Conservation (phyloP, 2,329 filamentous ascomycete species). For the Phialophora macrospora region DNA sequence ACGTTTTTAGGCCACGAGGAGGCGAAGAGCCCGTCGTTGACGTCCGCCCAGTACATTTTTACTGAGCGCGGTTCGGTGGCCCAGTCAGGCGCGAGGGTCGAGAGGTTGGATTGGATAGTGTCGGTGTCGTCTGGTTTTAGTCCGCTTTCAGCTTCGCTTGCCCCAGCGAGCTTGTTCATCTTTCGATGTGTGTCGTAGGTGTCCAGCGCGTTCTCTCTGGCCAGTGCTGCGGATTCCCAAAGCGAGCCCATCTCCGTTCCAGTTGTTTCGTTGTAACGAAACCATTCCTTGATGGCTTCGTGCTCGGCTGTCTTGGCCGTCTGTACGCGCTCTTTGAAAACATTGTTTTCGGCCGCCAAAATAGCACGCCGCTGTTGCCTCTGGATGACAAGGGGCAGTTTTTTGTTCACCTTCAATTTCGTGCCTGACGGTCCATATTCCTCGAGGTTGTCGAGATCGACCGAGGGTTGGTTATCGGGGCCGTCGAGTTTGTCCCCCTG, state of each 20-base stretch:
- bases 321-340: constrained; percentile 15
- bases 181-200: constrained; percentile 18
- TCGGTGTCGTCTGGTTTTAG: not conserved
- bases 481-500: constrained; percentile 16
- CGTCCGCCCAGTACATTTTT: constrained; percentile 54
- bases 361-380: not conserved
- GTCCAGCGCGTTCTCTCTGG: constrained; percentile 22
- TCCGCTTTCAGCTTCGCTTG: constrained; percentile 10
- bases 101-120: not conserved
- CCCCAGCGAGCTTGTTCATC: not conserved
- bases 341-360: not conserved
- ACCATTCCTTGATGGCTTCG: constrained; percentile 29
- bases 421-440: not conserved
- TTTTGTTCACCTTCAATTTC: not conserved
- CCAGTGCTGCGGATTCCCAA: constrained; percentile 25
- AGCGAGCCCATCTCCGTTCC: constrained; percentile 23
- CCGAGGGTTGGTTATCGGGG: constrained; percentile 8
- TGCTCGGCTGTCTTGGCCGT: constrained; percentile 21
- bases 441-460: constrained; percentile 18
- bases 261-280: constrained; percentile 18
- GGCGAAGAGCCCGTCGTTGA: constrained; percentile 57
- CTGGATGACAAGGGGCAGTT: not conserved
- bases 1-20: constrained; percentile 51
- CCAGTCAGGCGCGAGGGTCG: constrained; percentile 34
- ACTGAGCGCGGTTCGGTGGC: constrained; percentile 43